Conservation (phyloP, 2,329 filamentous ascomycete genomes). For the Fonsecaea multimorphosa region DNA sequence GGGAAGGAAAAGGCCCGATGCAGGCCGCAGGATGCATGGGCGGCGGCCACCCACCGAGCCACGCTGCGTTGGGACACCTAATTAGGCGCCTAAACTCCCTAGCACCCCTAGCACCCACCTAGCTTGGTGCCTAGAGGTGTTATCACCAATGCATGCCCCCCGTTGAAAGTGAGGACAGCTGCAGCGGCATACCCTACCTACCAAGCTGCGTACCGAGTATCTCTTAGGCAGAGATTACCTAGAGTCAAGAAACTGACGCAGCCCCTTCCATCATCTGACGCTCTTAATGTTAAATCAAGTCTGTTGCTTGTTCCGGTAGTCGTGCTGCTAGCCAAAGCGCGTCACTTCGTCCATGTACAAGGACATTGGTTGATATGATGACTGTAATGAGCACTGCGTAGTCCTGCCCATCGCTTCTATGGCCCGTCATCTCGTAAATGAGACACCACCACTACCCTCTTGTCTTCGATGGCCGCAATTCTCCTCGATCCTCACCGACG, state of each 20-base stretch:
- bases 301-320: not conserved
- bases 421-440: not conserved
- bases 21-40: not conserved
- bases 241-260: not conserved
- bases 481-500: conserved; percentile 8
- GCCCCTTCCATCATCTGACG: conserved; percentile 12
- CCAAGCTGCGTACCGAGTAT: too few relatives aligned
- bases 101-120: too few relatives aligned
- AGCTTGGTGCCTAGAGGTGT: not conserved
- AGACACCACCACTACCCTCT: not conserved
- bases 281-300: not conserved
- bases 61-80: not conserved
- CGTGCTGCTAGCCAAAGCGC: not conserved
- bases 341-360: not conserved
- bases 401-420: not conserved
- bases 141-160: not conserved
- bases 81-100: not conserved
- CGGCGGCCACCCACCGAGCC: not conserved
- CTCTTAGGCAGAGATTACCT: too few relatives aligned
- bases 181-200: not conserved
- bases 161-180: not conserved
- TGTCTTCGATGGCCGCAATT: not conserved
- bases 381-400: not conserved
- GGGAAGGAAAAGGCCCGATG: conserved; percentile 13
- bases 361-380: not conserved